Conservation (phyloP, 176 grass and related monocot species). For the Carex cristatella region DNA sequence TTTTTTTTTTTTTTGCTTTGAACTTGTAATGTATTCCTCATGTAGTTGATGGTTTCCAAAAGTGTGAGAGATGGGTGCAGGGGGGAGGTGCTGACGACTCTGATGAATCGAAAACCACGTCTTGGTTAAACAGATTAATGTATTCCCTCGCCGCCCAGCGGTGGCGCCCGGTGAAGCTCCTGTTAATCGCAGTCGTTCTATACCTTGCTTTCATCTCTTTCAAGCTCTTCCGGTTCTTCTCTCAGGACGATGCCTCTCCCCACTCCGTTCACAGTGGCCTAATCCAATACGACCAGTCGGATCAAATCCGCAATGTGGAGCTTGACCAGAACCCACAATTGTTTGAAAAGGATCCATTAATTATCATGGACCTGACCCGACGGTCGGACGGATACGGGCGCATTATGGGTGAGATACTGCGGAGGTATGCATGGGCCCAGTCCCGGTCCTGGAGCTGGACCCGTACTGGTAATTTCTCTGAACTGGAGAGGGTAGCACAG, state of each 20-base stretch:
- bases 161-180: background rate
- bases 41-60: constrained; percentile 64
- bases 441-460: constrained; percentile 25
- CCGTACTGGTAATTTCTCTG: constrained; percentile 50
- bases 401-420: constrained; percentile 58
- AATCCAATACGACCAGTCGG: constrained; percentile 17
- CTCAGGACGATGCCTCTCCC: background rate
- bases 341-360: background rate
- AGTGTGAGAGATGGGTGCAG: constrained; percentile 77
- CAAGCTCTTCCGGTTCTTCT: constrained; percentile 43
- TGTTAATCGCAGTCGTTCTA: constrained; percentile 23
- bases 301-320: constrained; percentile 20
- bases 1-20: background rate
- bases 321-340: background rate
- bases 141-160: background rate
- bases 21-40: background rate
- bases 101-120: constrained; percentile 50
- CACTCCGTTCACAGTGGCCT: background rate
- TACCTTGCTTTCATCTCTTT: constrained; percentile 56
- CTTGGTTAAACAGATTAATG: constrained; percentile 87
- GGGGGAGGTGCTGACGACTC: constrained; percentile 20
- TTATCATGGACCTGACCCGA: constrained; percentile 3
- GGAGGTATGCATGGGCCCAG: constrained; percentile 1
- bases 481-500: constrained; percentile 59
- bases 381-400: constrained; percentile 46